Evolutionary conservation across 2,329 filamentous ascomycete genomes (phyloP).

Genomic region (Colletotrichum magnum): DNA sequence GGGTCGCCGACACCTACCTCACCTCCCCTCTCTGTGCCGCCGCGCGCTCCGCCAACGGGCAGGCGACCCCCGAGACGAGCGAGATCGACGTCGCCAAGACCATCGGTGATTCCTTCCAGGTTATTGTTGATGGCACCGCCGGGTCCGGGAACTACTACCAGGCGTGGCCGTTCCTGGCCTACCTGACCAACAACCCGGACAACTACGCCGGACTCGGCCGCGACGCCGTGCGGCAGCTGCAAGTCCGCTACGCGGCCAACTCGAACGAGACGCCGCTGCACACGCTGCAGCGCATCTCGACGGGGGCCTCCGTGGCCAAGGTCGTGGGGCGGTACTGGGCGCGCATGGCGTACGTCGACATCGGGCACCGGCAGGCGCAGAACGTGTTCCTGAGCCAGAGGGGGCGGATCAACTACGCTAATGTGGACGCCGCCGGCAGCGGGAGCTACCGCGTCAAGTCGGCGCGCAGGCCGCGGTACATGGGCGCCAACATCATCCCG

Average conservation of each 20-base stretch:
- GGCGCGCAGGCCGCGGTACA: slow-evolving; percentile 59
- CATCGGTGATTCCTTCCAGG: slow-evolving; percentile 61
- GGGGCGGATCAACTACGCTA: slow-evolving; percentile 56
- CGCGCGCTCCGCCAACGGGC: slow-evolving; percentile 52
- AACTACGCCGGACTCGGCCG: slow-evolving; percentile 56
- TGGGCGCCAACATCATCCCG: slow-evolving; percentile 65
- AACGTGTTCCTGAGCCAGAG: slow-evolving; percentile 54
- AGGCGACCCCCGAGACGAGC: slow-evolving; percentile 42
- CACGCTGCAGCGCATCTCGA: slow-evolving; percentile 56
- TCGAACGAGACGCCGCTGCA: slow-evolving; percentile 67
- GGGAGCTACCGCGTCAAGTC: slow-evolving; percentile 57
- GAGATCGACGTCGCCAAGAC: slow-evolving; percentile 60
- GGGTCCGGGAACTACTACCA: slow-evolving; percentile 64
- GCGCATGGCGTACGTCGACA: slow-evolving; percentile 66
- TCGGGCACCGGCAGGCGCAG: slow-evolving; percentile 59
- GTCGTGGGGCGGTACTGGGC: slow-evolving; percentile 66
- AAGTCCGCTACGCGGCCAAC: slow-evolving; percentile 56
- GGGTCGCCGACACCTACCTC: slow-evolving; percentile 62
- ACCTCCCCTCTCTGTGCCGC: slow-evolving; percentile 58
- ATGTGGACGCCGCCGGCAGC: slow-evolving; percentile 53
- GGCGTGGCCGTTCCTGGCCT: slow-evolving; percentile 65
- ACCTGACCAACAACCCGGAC: slow-evolving; percentile 64
- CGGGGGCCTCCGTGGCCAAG: slow-evolving; percentile 51
- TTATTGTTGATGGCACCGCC: slow-evolving; percentile 61
- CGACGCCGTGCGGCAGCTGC: slow-evolving; percentile 58